Evolutionary conservation across 2,329 filamentous ascomycete genomes (phyloP).

Genomic region (Aspergillus hiratsukae): DNA sequence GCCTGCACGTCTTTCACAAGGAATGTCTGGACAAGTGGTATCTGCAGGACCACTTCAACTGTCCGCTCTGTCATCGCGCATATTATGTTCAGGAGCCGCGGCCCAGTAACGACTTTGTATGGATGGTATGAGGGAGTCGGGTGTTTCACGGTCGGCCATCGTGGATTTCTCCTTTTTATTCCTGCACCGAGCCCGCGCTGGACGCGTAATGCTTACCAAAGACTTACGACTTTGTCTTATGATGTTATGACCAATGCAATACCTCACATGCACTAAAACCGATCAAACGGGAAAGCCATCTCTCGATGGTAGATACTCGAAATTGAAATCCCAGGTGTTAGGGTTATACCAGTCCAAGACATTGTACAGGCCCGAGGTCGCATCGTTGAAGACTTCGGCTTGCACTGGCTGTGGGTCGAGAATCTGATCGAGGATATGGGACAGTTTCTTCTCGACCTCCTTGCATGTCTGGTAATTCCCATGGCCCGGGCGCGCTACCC

Average conservation of each 20-base stretch:
- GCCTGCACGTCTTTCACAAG: conserved; percentile 37
- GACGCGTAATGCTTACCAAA: neutral
- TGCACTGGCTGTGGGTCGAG: conserved; percentile 32
- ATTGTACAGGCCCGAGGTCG: conserved; percentile 26
- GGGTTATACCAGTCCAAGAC: conserved; percentile 33
- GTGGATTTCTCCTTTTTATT: neutral
- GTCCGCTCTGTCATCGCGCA: conserved; percentile 34
- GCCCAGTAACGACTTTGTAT: conserved; percentile 31
- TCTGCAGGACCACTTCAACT: conserved; percentile 36
- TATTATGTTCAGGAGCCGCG: conserved; percentile 31
- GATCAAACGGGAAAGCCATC: conserved; percentile 19
- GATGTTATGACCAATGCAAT: conserved; percentile 5
- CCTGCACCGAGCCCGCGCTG: neutral
- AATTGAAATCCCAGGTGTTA: conserved; percentile 30
- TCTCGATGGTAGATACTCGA: conserved; percentile 21
- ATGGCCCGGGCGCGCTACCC: conserved; percentile 30
- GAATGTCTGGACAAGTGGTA: conserved; percentile 40
- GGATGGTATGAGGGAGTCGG: conserved; percentile 27
- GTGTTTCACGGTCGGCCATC: neutral
- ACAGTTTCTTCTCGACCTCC: conserved; percentile 33
- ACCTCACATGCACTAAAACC: neutral
- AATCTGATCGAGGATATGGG: conserved; percentile 32
- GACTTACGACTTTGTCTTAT: conserved; percentile 2
- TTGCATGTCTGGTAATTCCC: conserved; percentile 34
- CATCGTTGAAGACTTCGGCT: conserved; percentile 25